Percentiles rank a stretch among this genome's conserved stretches.
Conservation (phyloP, 768 basidiomycete species). For the Megacollybia marginata region DNA sequence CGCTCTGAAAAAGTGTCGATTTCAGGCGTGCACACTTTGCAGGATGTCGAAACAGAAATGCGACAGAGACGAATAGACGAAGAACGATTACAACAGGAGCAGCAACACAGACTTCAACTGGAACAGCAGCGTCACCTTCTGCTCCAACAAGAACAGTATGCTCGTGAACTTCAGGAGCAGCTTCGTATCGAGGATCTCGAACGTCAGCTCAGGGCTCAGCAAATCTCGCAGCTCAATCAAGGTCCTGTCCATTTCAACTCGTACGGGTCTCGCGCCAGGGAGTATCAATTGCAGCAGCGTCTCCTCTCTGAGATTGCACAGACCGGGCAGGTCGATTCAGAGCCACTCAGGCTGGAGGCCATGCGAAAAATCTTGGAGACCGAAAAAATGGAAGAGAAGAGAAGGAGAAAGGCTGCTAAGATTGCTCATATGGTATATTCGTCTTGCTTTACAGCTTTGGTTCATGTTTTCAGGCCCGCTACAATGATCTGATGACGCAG, state of each 20-base stretch:
- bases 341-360: constrained; percentile 67
- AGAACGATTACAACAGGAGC: constrained; percentile 31
- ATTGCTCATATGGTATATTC: constrained; percentile 77
- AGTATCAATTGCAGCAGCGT: constrained; percentile 67
- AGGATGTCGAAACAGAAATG: constrained; percentile 85
- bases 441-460: neutral
- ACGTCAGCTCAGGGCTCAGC: constrained; percentile 49
- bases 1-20: constrained; percentile 21
- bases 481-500: constrained; percentile 94
- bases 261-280: constrained; percentile 33
- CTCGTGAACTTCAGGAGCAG: constrained; percentile 58
- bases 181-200: constrained; percentile 59
- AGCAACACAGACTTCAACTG: constrained; percentile 24
- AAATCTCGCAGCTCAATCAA: constrained; percentile 40
- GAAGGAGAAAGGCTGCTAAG: constrained; percentile 75
- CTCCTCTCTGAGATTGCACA: constrained; percentile 73
- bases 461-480: constrained; percentile 55
- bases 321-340: constrained; percentile 59
- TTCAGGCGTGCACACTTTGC: constrained; percentile 50
- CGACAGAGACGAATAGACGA: constrained; percentile 39
- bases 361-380: constrained; percentile 89
- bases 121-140: constrained; percentile 65
- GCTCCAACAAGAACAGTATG: constrained; percentile 49
- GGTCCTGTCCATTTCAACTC: constrained; percentile 32
- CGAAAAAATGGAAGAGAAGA: constrained; percentile 80